These are phyloP conservation scores for Russula virescens DNA, from an alignment of 768 basidiomycete species.

Conservation along the genomic window DNA sequence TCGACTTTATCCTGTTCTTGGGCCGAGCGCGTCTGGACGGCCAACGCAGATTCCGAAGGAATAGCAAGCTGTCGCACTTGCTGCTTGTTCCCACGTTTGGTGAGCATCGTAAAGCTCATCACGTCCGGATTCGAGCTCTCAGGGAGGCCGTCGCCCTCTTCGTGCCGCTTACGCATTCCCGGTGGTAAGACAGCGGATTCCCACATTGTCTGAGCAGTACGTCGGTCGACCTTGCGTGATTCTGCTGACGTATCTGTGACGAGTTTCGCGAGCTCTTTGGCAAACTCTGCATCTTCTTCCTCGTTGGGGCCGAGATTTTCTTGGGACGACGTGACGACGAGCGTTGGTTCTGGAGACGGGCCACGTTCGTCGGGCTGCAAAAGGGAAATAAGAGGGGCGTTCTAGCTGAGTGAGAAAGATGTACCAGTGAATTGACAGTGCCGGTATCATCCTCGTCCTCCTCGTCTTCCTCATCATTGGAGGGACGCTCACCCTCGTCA, in stretches of 20 bases:
- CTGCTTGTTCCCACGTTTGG: conserved; percentile 90
- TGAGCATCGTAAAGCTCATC: conserved; percentile 91
- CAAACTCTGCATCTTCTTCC: conserved; percentile 90
- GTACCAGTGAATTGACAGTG: conserved; percentile 49
- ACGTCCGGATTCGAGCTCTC: conserved; percentile 36
- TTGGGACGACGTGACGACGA: conserved; percentile 63
- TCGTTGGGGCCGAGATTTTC: conserved; percentile 79
- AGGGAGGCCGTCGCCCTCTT: conserved; percentile 48
- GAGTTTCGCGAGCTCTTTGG: conserved; percentile 92
- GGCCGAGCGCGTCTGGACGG: conserved; percentile 84
- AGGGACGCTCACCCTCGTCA: conserved; percentile 39
- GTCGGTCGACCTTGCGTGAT: conserved; percentile 81
- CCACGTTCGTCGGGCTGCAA: conserved; percentile 58
- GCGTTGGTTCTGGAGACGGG: conserved; percentile 70
- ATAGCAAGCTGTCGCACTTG: conserved; percentile 90
- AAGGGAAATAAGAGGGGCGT: neutral
- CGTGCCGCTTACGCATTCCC: conserved; percentile 62
- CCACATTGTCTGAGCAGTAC: conserved; percentile 81
- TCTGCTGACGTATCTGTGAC: conserved; percentile 84
- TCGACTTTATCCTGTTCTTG: conserved; percentile 94
- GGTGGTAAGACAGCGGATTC: conserved; percentile 78
- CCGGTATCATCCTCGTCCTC: conserved; percentile 50
- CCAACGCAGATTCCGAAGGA: conserved; percentile 81
- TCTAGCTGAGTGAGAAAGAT: conserved; percentile 22
- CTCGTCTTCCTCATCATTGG: conserved; percentile 60